Evolutionary conservation across 495 filamentous ascomycete species (phyloP), one percentile per base, ranked within the genome.

Genomic region (Penicillium robsamsonii): DNA sequence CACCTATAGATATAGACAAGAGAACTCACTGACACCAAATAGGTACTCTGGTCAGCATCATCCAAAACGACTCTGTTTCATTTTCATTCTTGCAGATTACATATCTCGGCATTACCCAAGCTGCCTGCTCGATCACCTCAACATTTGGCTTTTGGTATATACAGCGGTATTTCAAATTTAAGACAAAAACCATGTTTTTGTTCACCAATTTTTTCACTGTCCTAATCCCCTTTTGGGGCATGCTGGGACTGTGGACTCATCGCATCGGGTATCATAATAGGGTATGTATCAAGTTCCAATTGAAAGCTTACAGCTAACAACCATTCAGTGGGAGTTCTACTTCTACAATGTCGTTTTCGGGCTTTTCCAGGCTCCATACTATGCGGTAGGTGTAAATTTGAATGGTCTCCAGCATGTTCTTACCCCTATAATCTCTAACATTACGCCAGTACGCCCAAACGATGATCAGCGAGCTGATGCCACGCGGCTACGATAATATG

Each of bases 91-190:
- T 80, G 1, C 72, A 81, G 57, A 58, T 81, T 11, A 79, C 78
- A 11, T 81, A 81, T 50, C 68, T 81, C 1, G 73, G 75, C 2
- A 75, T 81, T 18, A 61, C 71, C 0, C 77, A 80, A 52, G 75
- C 77, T 9, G 68, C 63, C 5, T 74, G 70, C 49, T 79, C 75
- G 0, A 80, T 74, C 11, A 49, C 58, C 2, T 79, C 75, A 3
- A 80, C 77, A 0, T 75, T 80, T 29, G 75, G 74, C 3, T 81
- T 79, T 62, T 81, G 77, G 78, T 79, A 78, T 41, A 70, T 81
- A 54, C 78, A 81, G 54, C 63, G 64, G 11, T 76, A 76, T 53
- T 79, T 77, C 63, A 69, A 73, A 25, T 73, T 79, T 38, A 67
- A 64, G 40, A 81, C 78, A 0, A 79, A 81, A 40, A 63, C 61